Evolutionary conservation across 306 rosid genomes (phyloP).

Genomic region (Begonia fuchsioides): DNA sequence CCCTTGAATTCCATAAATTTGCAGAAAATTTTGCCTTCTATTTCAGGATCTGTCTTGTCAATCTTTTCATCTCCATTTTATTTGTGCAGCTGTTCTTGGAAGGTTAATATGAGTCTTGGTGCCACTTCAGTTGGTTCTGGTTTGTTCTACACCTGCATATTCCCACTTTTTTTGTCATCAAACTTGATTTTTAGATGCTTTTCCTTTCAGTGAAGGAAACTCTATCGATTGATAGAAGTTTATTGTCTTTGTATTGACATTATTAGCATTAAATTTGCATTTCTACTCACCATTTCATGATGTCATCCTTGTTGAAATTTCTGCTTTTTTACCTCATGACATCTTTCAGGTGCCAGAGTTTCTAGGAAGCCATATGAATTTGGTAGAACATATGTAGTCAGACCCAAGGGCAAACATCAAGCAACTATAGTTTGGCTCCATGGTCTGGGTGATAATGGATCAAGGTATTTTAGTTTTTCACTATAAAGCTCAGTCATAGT

Average conservation of each 20-base stretch:
- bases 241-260: too few relatives aligned
- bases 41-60: constrained; percentile 34
- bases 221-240: neutral
- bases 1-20: too few relatives aligned
- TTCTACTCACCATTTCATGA: neutral
- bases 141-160: constrained; percentile 18
- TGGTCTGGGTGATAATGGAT: constrained; percentile 92
- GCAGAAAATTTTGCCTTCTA: neutral
- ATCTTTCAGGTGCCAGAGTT: constrained; percentile 51
- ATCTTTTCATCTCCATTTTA: too few relatives aligned
- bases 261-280: too few relatives aligned
- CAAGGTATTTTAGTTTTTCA: constrained; percentile 43
- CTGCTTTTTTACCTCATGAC: constrained; percentile 5
- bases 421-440: too few relatives aligned
- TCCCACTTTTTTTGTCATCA: neutral
- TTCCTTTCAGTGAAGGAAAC: neutral
- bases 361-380: too few relatives aligned
- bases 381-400: too few relatives aligned
- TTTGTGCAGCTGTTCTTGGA: too few relatives aligned
- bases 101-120: constrained; percentile 59
- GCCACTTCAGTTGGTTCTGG: constrained; percentile 67
- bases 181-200: constrained; percentile 6
- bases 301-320: neutral
- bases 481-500: neutral
- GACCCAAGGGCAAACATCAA: too few relatives aligned